Evolutionary conservation across 177 flowering plant genomes (phyloP), one percentile per base, ranked within the genome.

Genomic region (Vitis hybrid): DNA sequence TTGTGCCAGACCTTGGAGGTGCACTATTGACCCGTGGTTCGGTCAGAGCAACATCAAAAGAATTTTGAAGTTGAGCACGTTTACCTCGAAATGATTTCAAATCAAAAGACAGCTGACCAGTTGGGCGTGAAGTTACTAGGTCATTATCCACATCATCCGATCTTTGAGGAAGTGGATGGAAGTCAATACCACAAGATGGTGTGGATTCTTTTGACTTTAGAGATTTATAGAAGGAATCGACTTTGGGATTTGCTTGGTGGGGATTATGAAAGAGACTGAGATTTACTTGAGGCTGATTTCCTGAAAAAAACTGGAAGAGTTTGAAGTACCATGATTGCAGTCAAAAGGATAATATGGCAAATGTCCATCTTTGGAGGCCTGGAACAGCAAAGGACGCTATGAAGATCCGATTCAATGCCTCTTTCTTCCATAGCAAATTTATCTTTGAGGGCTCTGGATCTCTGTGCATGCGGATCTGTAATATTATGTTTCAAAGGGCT

Each of bases 321-420:
- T 77, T 68, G 94, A 78, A 32, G 76, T 62, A 67, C 71, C 65
- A 30, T 74, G 27, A 65, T 76, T 63, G 41, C 73, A 65, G 66
- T 77, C 81, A 63, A 78, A 67, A 10, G 85, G 86, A 65, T 80
- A 77, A 77, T 84, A 84, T 57, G 89, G 85, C 41, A 80, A 51
- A 60, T 32, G 69, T n/a, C 88, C 88, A 74, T 79, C 86, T 71
- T 81, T 87, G 21, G 89, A 75, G 64, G 84, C 70, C 79, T 85
- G 90, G 74, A 91, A 92, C 74, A 95, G 75, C 67, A 94, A 82
- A 55, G 99, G 99, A 83, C 92, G 99, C 98, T 89, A 71, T 85
- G 89, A 74, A 88, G 83, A 70, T 85, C 93, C 35, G 88, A 74
- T 61, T 82, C 86, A 60, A 71, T 32, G 71, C 75, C 79, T 67